These are phyloP conservation scores for Trichosporon coremiiforme DNA, from an alignment of 1,284 basidiomycete genomes.

Conservation along the genomic window DNA sequence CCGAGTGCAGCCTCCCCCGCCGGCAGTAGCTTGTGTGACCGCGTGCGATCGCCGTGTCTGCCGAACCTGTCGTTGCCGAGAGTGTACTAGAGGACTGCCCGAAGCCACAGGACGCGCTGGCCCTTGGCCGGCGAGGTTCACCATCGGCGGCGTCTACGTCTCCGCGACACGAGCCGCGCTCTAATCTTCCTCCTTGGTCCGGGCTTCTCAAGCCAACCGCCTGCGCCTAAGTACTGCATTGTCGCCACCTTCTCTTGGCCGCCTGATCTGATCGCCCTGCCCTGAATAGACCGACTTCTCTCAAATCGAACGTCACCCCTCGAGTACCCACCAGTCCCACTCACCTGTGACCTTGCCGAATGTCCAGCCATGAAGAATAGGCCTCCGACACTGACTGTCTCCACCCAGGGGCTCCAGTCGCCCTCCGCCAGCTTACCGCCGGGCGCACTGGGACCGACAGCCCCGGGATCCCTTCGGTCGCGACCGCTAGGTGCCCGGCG, in stretches of 20 bases:
- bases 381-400: neutral
- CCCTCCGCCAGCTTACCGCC: neutral
- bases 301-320: neutral
- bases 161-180: neutral
- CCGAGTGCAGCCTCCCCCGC: neutral
- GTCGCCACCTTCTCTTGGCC: slow-evolving; percentile 1
- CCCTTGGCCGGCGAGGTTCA: slow-evolving; percentile 5
- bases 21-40: slow-evolving; percentile 3
- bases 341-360: neutral
- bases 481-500: slow-evolving; percentile 5
- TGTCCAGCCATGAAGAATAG: slow-evolving; percentile 7
- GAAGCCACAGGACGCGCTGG: slow-evolving; percentile 4
- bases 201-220: neutral
- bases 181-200: neutral
- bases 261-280: neutral
- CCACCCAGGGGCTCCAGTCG: slow-evolving; percentile 9
- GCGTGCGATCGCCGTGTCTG: neutral
- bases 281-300: neutral
- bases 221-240: neutral
- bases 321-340: neutral
- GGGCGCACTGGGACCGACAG: neutral
- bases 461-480: neutral
- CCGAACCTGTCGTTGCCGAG: neutral
- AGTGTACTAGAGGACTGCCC: neutral
- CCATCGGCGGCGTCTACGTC: neutral